These are phyloP conservation scores for Lactarius akahatsu DNA, from an alignment of 768 basidiomycete species.

Conservation along the genomic window DNA sequence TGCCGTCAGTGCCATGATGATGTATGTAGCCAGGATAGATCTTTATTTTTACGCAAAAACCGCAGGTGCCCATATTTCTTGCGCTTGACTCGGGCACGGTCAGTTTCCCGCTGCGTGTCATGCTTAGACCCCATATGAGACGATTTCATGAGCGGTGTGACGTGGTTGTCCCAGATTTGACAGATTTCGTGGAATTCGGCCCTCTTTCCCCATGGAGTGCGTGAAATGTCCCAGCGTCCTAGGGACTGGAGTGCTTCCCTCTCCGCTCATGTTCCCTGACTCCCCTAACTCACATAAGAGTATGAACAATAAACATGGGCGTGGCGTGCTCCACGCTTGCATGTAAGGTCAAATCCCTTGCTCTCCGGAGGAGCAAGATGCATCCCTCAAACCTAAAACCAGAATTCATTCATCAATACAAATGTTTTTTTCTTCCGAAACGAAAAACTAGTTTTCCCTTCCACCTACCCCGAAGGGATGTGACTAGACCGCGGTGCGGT, in stretches of 20 bases:
- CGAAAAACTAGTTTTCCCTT: background rate
- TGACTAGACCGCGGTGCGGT: slow-evolving; percentile 8
- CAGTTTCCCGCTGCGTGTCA: slow-evolving; percentile 7
- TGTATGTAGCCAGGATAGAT: slow-evolving; percentile 14
- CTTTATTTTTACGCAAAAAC: slow-evolving; percentile 13
- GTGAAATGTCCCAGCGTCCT: slow-evolving; percentile 10
- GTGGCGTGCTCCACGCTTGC: slow-evolving; percentile 11
- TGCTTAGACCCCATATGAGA: slow-evolving; percentile 9
- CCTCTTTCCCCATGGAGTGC: slow-evolving; percentile 25
- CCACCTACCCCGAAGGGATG: background rate
- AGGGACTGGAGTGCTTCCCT: slow-evolving; percentile 13
- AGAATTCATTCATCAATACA: background rate
- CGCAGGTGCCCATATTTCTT: slow-evolving; percentile 3
- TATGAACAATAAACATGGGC: background rate
- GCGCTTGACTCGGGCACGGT: slow-evolving; percentile 9
- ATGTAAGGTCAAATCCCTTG: slow-evolving; percentile 4
- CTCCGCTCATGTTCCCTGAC: background rate
- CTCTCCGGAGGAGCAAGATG: slow-evolving; percentile 5
- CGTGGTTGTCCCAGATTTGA: slow-evolving; percentile 24
- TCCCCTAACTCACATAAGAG: slow-evolving; percentile 3
- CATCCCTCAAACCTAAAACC: background rate
- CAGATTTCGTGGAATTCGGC: slow-evolving; percentile 18
- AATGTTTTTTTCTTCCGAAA: background rate
- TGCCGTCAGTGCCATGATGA: slow-evolving; percentile 25
- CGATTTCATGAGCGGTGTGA: slow-evolving; percentile 18